Conservation (phyloP, 148 eudicot species). For the Fagopyrum tataricum region DNA sequence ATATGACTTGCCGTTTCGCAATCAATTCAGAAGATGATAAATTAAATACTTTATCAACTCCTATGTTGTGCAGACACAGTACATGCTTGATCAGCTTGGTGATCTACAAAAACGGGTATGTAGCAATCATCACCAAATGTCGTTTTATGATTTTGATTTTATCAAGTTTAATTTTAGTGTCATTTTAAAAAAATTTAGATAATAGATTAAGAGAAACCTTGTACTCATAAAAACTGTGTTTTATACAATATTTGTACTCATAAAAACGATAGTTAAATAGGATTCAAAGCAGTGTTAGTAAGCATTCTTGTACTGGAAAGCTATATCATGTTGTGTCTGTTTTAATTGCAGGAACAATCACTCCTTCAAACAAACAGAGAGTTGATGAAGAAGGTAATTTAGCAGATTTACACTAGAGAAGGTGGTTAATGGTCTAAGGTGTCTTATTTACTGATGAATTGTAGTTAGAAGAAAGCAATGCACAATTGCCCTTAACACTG, state of each 20-base stretch:
- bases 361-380: conserved; percentile 42
- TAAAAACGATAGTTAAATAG: no score
- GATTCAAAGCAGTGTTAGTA: no score
- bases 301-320: no score
- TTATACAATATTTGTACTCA: no score
- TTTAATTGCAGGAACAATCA: conserved; percentile 1
- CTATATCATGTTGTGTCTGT: no score
- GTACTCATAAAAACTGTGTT: no score
- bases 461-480: conserved; percentile 45
- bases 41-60: background rate
- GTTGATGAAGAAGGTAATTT: conserved; percentile 44
- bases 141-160: background rate
- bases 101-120: conserved; percentile 47
- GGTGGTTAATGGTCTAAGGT: no score
- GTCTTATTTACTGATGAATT: background rate
- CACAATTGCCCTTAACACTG: conserved; percentile 19
- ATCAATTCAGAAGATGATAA: no score
- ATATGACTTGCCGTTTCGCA: background rate
- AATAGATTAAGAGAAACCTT: no score
- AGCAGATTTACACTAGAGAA: background rate
- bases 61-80: conserved; percentile 38
- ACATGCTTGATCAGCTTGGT: conserved; percentile 54
- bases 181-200: background rate
- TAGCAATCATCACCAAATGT: background rate
- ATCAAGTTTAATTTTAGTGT: background rate